Base-by-base conservation (phyloP, 768 basidiomycete species). In the Mycena galopus region DNA sequence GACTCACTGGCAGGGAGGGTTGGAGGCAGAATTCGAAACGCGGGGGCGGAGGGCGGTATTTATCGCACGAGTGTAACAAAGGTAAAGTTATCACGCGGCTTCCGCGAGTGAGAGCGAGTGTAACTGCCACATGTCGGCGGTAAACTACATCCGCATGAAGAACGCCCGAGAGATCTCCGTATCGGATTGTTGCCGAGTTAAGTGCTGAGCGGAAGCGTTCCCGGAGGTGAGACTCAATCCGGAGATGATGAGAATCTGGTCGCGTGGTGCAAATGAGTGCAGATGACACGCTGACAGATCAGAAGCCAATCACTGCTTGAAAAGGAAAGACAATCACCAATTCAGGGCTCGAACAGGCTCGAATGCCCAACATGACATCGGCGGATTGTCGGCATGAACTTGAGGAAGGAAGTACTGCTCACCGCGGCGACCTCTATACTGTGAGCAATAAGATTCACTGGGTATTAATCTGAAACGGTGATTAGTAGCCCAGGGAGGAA, bases 141-240 rank as follows among this genome's bases (percentile, higher is more conserved):
- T 4, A 58, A 37, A 51, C 35, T n/a, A 58, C 42, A 57, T 39
- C 58, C 66, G 66, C 56, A 60, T 67, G 35, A 25, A 30, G 65
- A 47, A 7, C 27, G 19, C 30, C 21, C 44, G 39, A 39, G 56
- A 63, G 30, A 50, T 50, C 30, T 33, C 44, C 47, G 12, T 44
- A 51, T 51, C 50, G 19, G 55, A 17, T 32, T 57, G 32, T 33
- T 32, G 56, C 32, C 32, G 12, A 57, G 21, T 21, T 33, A n/a
- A 23, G 27, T 16, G 53, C 4, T 30, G 19, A 17, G 27, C 25
- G 56, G 29, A 4, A 9, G 11, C 51, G 11, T 53, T 51, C 19
- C 17, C 42, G 19, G 2, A 7, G 7, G 21, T 9, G 21, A 47
- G 47, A 51, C 23, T 27, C 27, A 12, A 51, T 51, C 27, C 23